phyloP scores from a whole-genome alignment of 495 filamentous ascomycete genomes.

The Aspergillus biplanus region DNA sequence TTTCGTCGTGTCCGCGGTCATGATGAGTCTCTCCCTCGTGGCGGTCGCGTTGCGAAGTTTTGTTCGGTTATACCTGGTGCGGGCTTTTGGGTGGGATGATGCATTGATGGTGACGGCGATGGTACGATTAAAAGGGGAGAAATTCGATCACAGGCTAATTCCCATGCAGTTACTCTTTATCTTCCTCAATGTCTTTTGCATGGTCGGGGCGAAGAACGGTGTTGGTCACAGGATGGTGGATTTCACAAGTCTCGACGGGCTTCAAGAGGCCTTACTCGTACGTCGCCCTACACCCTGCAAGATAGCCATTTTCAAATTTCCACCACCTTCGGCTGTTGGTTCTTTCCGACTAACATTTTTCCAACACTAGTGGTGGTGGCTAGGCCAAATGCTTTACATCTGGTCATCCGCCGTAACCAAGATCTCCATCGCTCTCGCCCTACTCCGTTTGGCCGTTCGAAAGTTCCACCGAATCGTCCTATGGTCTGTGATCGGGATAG shows the following conservation, averaged over 20 bases:
- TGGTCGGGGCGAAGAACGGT: conserved; percentile 21
- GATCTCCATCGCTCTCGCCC: conserved; percentile 40
- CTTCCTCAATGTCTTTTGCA: conserved; percentile 19
- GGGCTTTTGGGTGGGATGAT: conserved; percentile 38
- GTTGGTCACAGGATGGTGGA: conserved; percentile 24
- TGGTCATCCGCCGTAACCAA: conserved; percentile 35
- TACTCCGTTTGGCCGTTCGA: conserved; percentile 38
- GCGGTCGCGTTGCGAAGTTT: conserved; percentile 29
- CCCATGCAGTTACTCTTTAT: conserved; percentile 16
- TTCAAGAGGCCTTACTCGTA: conserved; percentile 25
- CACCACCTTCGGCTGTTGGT: too few species aligned
- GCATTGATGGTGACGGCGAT: conserved; percentile 29
- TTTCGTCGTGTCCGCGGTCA: conserved; percentile 25
- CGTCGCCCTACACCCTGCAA: background rate
- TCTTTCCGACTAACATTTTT: too few species aligned
- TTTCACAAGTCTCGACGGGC: conserved; percentile 15
- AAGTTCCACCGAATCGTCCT: conserved; percentile 30
- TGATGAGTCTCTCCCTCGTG: conserved; percentile 24
- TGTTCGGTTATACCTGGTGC: conserved; percentile 30
- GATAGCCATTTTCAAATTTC: background rate
- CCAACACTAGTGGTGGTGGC: conserved; percentile 24
- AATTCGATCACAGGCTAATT: background rate
- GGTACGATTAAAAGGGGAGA: conserved; percentile 16
- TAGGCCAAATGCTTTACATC: conserved; percentile 38
- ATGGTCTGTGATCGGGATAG: conserved; percentile 26